phyloP scores from a whole-genome alignment of 1,284 basidiomycete genomes.

The Leccinum pachyderme region DNA sequence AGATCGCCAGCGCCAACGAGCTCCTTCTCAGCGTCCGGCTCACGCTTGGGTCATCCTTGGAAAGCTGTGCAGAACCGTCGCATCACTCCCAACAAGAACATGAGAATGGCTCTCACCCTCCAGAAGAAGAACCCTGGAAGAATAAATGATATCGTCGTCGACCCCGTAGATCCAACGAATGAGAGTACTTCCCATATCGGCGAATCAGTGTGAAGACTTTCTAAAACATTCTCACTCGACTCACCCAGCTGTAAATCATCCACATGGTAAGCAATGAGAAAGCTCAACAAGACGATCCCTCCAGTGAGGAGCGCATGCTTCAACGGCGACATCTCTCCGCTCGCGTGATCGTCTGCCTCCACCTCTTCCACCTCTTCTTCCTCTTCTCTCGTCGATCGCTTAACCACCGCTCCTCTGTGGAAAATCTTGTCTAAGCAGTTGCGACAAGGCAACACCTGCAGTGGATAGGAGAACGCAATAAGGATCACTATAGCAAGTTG shows the following conservation, averaged over 20 bases:
- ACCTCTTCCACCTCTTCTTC: constrained; percentile 27
- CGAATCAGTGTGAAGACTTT: constrained; percentile 16
- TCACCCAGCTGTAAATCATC: constrained; percentile 81
- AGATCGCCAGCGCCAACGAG: constrained; percentile 68
- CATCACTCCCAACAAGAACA: constrained; percentile 1
- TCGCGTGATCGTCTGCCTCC: constrained; percentile 48
- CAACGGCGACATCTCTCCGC: constrained; percentile 63
- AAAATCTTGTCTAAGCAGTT: constrained; percentile 93
- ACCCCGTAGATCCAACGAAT: constrained; percentile 96
- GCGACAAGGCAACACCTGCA: constrained; percentile 93
- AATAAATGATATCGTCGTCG: constrained; percentile 97
- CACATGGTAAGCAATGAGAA: constrained; percentile 80
- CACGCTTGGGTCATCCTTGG: constrained; percentile 61
- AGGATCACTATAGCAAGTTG: constrained; percentile 91
- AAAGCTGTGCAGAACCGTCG: constrained; percentile 52
- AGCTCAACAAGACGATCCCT: constrained; percentile 68
- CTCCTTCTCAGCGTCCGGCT: constrained; percentile 58
- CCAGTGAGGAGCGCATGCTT: constrained; percentile 79
- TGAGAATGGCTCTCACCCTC: constrained; percentile 53
- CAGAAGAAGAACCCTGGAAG: constrained; percentile 86
- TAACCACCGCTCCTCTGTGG: constrained; percentile 39
- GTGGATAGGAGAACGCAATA: constrained; percentile 88
- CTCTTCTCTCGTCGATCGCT: constrained; percentile 42
- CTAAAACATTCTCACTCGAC: constrained; percentile 28
- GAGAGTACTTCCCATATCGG: constrained; percentile 66